A percentile compares a stretch with the other conserved stretches of the same genome.
These are phyloP conservation scores for Paecilomyces sp. DNA, from an alignment of 2,329 filamentous ascomycete genomes.

Conservation along the genomic window DNA sequence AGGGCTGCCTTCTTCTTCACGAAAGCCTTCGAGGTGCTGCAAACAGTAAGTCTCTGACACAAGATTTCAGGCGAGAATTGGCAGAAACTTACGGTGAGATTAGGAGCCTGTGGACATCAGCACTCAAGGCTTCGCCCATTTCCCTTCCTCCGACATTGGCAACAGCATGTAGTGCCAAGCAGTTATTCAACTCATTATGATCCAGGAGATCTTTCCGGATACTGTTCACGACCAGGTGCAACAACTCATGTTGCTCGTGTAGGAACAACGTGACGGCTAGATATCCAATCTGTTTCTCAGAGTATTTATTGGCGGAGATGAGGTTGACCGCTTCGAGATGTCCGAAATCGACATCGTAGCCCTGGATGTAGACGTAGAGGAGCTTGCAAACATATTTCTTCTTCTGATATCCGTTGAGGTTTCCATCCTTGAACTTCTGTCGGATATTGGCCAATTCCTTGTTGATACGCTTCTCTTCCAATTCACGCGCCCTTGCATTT, in stretches of 20 bases:
- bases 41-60: not conserved
- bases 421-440: slow-evolving; percentile 96
- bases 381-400: slow-evolving; percentile 99
- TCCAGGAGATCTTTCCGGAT: slow-evolving; percentile 94
- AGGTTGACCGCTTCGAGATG: slow-evolving; percentile 97
- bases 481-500: slow-evolving; percentile 87
- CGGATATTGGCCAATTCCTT: slow-evolving; percentile 98
- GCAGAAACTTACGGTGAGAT: slow-evolving; percentile 72
- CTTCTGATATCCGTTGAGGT: slow-evolving; percentile 91
- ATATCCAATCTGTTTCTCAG: slow-evolving; percentile 98
- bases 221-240: slow-evolving; percentile 96
- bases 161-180: slow-evolving; percentile 90
- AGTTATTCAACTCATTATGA: slow-evolving; percentile 96
- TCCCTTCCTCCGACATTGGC: slow-evolving; percentile 95
- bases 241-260: slow-evolving; percentile 91
- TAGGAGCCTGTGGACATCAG: slow-evolving; percentile 84
- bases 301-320: slow-evolving; percentile 94
- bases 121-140: slow-evolving; percentile 90
- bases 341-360: slow-evolving; percentile 98
- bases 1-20: slow-evolving; percentile 99
- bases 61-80: slow-evolving; percentile 26
- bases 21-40: slow-evolving; percentile 82
- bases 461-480: slow-evolving; percentile 99
- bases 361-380: slow-evolving; percentile 96
- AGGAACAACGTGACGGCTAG: slow-evolving; percentile 94